Evolutionary conservation across 1,284 basidiomycete genomes (phyloP).

Genomic region (Trametes sp.): DNA sequence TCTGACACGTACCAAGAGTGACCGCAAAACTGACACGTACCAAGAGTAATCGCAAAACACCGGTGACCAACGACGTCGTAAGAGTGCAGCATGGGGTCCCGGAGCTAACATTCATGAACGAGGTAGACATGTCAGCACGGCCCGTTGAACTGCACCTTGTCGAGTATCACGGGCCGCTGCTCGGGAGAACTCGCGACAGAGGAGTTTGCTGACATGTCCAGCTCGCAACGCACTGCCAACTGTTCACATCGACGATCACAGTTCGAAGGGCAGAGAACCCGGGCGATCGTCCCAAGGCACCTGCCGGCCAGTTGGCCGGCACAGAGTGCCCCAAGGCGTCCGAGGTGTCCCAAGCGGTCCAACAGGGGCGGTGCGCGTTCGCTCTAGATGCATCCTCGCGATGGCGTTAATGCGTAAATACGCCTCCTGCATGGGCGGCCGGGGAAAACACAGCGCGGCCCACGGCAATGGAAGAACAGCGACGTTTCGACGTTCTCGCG

Average conservation of each 20-base stretch:
- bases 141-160: background rate
- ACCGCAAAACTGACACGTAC: background rate
- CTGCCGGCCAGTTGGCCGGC: background rate
- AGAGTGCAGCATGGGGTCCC: background rate
- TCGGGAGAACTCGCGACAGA: background rate
- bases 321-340: constrained; percentile 2
- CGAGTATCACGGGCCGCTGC: background rate
- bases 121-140: background rate
- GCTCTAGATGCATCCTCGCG: constrained; percentile 13
- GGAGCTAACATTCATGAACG: background rate
- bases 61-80: background rate
- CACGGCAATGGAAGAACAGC: background rate
- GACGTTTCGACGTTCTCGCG: constrained; percentile 18
- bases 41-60: background rate
- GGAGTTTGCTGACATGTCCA: background rate
- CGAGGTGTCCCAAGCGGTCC: constrained; percentile 1
- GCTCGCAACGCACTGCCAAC: background rate
- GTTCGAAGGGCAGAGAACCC: background rate
- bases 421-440: constrained; percentile 15
- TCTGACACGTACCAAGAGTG: background rate
- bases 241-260: constrained; percentile 9
- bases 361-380: constrained; percentile 10
- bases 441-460: constrained; percentile 14
- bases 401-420: constrained; percentile 34
- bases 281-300: constrained; percentile 1